Percentiles rank a stretch among this genome's conserved stretches.
Evolutionary conservation across 208 protist species (phyloP).

Genomic region (Crithidia acanthocephali): DNA sequence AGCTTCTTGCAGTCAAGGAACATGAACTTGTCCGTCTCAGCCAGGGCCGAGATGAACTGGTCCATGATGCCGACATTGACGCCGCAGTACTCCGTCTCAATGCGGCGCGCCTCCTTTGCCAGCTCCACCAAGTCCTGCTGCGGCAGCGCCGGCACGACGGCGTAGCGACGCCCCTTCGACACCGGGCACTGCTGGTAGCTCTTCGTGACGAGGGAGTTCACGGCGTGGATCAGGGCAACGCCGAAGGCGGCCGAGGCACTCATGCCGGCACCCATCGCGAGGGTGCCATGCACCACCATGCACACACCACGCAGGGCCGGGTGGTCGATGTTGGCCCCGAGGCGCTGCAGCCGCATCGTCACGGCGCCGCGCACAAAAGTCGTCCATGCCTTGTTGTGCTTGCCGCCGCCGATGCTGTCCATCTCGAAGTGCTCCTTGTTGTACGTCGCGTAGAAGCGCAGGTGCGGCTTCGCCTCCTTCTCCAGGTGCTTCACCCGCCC

Average conservation of each 20-base stretch:
- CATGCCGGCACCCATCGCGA: constrained; percentile 88
- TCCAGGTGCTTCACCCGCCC: constrained; percentile 61
- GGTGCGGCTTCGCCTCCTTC: constrained; percentile 33
- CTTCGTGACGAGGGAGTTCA: constrained; percentile 48
- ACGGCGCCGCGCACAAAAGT: constrained; percentile 71
- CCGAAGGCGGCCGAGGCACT: constrained; percentile 86
- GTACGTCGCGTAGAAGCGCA: constrained; percentile 74
- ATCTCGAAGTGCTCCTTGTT: constrained; percentile 61
- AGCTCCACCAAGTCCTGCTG: constrained; percentile 50
- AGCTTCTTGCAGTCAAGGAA: constrained; percentile 84
- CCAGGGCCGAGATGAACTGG: constrained; percentile 85
- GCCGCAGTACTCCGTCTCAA: constrained; percentile 84
- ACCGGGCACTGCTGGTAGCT: constrained; percentile 28
- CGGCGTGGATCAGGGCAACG: constrained; percentile 62
- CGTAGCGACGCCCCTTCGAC: constrained; percentile 34
- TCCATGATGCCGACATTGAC: constrained; percentile 94
- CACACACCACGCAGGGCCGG: constrained; percentile 54
- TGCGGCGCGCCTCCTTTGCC: constrained; percentile 70
- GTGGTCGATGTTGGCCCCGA: constrained; percentile 44
- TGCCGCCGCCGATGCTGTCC: constrained; percentile 24
- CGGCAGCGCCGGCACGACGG: constrained; percentile 43
- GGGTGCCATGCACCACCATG: constrained; percentile 74
- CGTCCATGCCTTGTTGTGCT: constrained; percentile 65
- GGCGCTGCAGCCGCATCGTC: constrained; percentile 57
- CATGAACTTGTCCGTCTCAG: constrained; percentile 77